These are phyloP conservation scores for Yamagishiella unicocca DNA, from an alignment of 139 green algal species.

Conservation along the genomic window DNA sequence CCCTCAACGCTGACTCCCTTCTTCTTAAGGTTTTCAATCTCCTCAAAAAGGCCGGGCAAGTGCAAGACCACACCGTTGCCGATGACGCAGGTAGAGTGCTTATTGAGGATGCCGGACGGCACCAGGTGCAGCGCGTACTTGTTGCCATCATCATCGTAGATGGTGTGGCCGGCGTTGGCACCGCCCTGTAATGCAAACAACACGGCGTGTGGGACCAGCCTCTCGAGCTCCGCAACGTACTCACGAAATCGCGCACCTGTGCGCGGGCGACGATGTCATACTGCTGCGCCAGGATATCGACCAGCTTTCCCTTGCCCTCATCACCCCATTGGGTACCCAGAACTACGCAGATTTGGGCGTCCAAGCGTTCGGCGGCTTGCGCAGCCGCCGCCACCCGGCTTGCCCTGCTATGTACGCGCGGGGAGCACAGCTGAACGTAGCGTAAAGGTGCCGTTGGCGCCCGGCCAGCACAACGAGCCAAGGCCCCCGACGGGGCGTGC, in stretches of 20 bases:
- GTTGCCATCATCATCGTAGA: slow-evolving; percentile 96
- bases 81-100: slow-evolving; percentile 91
- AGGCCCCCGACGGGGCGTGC: background rate
- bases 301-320: slow-evolving; percentile 99
- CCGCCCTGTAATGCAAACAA: slow-evolving; percentile 82
- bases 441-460: background rate
- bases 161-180: slow-evolving; percentile 99
- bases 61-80: slow-evolving; percentile 99
- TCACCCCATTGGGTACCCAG: slow-evolving; percentile 99
- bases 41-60: slow-evolving; percentile 94
- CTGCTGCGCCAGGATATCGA: slow-evolving; percentile 97
- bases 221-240: background rate
- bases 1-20: slow-evolving; percentile 72
- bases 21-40: slow-evolving; percentile 83
- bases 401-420: background rate
- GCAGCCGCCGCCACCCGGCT: slow-evolving; percentile 5
- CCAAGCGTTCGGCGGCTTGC: slow-evolving; percentile 14
- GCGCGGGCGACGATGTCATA: slow-evolving; percentile 97
- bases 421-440: background rate
- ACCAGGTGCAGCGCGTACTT: slow-evolving; percentile 99
- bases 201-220: background rate
- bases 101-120: slow-evolving; percentile 97
- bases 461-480: background rate
- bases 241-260: slow-evolving; percentile 74
- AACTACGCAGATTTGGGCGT: slow-evolving; percentile 75